Percentiles rank a stretch among this genome's conserved stretches.
These are phyloP conservation scores for Candida loeiensis DNA, from an alignment of 805 yeast genomes.

Conservation along the genomic window DNA sequence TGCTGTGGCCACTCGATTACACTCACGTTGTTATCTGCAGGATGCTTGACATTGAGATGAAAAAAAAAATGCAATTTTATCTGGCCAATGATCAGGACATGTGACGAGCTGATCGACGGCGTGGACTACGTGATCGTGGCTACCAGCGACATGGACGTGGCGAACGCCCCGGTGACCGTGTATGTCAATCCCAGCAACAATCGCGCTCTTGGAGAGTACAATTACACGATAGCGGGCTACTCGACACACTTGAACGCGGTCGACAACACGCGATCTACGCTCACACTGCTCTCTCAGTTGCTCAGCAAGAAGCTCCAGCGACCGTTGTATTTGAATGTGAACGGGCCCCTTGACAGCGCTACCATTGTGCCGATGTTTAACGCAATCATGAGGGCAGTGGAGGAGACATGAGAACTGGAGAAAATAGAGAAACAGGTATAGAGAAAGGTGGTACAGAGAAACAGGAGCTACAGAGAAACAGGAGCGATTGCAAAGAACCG, in stretches of 20 bases:
- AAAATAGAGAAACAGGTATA: no score
- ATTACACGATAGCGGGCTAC: conserved; percentile 27
- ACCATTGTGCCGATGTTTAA: conserved; percentile 9
- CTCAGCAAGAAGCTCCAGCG: conserved; percentile 21
- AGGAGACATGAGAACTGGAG: not conserved
- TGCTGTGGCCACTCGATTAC: no score
- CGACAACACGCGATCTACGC: conserved; percentile 16
- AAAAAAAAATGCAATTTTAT: not conserved
- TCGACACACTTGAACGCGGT: conserved; percentile 17
- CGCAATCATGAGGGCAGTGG: conserved; percentile 5
- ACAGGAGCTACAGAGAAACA: no score
- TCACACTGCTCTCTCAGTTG: conserved; percentile 21
- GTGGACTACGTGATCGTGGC: conserved; percentile 15
- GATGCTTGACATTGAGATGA: not conserved
- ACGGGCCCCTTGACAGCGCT: conserved; percentile 16
- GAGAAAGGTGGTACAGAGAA: no score
- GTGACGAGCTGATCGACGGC: conserved; percentile 9
- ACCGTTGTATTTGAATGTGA: conserved; percentile 32
- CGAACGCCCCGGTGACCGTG: conserved; percentile 26
- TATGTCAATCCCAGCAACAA: conserved; percentile 26
- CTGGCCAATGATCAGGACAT: conserved; percentile 10
- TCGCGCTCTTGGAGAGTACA: conserved; percentile 24
- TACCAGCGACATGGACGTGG: conserved; percentile 8
- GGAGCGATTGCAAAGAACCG: no score
- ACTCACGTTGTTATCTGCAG: not conserved